A percentile compares a stretch with the other conserved stretches of the same genome.
phyloP scores from a whole-genome alignment of 805 yeast species.

The Candida coquimbonensis region DNA sequence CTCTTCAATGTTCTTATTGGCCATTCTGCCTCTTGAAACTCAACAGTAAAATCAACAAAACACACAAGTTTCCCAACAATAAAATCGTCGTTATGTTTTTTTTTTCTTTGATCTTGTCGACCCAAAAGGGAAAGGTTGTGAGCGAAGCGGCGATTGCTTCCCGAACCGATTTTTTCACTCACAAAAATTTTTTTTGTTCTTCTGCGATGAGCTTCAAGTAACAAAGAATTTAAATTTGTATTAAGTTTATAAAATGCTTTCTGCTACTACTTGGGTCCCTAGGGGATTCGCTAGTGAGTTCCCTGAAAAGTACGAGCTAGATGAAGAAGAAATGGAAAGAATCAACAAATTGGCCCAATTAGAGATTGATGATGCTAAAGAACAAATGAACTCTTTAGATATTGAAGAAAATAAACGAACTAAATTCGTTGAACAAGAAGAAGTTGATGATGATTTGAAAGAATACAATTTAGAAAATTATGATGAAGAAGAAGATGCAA shows the following conservation, averaged over 20 bases:
- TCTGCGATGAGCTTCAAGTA: slow-evolving; percentile 3
- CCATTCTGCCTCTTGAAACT: neutral
- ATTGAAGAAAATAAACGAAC: slow-evolving; percentile 20
- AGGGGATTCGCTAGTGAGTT: slow-evolving; percentile 91
- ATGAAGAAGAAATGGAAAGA: slow-evolving; percentile 90
- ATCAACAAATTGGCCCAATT: slow-evolving; percentile 79
- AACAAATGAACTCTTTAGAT: slow-evolving; percentile 47
- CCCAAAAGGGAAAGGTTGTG: neutral
- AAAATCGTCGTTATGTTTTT: neutral
- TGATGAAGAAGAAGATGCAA: slow-evolving; percentile 59
- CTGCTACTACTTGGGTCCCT: slow-evolving; percentile 94
- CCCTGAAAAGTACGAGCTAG: slow-evolving; percentile 81
- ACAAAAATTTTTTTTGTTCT: neutral
- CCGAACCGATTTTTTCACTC: neutral
- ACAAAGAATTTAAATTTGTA: neutral
- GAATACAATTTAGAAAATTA: slow-evolving; percentile 84
- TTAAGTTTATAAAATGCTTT: slow-evolving; percentile 50
- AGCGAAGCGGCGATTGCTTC: neutral
- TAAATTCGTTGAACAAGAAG: slow-evolving; percentile 37
- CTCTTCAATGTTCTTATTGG: slow-evolving; percentile 43
- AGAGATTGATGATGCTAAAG: slow-evolving; percentile 70
- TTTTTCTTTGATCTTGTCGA: neutral
- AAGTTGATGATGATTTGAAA: slow-evolving; percentile 76
- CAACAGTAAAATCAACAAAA: neutral
- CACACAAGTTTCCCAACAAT: neutral